phyloP scores from a whole-genome alignment of 176 grass and related monocot species.

The Oryza glumipatula region DNA sequence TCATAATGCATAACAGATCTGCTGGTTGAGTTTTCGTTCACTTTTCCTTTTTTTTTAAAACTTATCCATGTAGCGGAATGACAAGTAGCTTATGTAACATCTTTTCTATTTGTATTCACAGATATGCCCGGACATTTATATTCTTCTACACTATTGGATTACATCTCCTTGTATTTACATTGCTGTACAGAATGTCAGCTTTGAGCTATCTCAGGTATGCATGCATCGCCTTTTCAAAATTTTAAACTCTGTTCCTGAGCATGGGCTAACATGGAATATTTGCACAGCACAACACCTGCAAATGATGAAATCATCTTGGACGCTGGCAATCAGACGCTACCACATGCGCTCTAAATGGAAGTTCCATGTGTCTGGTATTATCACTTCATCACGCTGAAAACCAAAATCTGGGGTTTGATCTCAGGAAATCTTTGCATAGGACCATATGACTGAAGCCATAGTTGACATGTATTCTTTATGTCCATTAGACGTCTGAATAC shows the following conservation, averaged over 20 bases:
- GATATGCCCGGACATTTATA: conserved; percentile 95
- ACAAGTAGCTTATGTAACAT: conserved; percentile 16
- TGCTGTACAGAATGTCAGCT: conserved; percentile 97
- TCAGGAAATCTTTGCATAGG: conserved; percentile 44
- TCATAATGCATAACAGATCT: neutral
- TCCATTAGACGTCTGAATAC: conserved; percentile 35
- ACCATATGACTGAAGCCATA: conserved; percentile 26
- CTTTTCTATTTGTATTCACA: conserved; percentile 42
- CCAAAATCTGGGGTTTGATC: conserved; percentile 29
- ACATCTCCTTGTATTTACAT: conserved; percentile 98
- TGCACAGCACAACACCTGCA: conserved; percentile 60
- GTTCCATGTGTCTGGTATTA: conserved; percentile 21
- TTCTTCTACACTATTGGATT: conserved; percentile 99
- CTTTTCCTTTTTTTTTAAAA: no score
- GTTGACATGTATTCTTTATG: conserved; percentile 24
- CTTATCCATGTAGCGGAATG: neutral
- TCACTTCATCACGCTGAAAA: conserved; percentile 36
- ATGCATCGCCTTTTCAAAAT: neutral
- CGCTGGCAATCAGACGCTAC: conserved; percentile 77
- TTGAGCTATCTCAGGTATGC: conserved; percentile 90
- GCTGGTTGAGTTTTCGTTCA: neutral
- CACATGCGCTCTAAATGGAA: conserved; percentile 44
- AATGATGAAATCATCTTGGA: conserved; percentile 75
- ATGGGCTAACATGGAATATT: conserved; percentile 31
- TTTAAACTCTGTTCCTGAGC: conserved; percentile 32